These are phyloP conservation scores for Fulvia fulva DNA, from an alignment of 2,329 filamentous ascomycete genomes.

Conservation along the genomic window DNA sequence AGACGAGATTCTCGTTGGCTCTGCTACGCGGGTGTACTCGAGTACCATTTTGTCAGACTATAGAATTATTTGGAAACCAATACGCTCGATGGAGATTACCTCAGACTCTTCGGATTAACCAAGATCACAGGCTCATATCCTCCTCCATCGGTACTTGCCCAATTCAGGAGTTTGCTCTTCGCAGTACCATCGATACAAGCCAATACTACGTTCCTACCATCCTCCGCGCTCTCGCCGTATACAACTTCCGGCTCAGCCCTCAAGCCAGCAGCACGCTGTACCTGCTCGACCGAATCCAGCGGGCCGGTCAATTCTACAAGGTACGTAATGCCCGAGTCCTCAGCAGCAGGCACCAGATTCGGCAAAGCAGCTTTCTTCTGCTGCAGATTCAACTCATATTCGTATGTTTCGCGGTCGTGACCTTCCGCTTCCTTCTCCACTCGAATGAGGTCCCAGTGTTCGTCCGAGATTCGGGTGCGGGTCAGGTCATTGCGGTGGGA, in stretches of 20 bases:
- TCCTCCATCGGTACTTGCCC: conserved; percentile 20
- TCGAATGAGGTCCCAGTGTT: conserved; percentile 35
- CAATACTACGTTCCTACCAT: conserved; percentile 25
- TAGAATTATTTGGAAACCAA: too few relatives aligned
- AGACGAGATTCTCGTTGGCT: background rate
- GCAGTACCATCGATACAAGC: conserved; percentile 29
- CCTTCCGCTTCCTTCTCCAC: conserved; percentile 32
- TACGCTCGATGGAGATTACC: conserved; percentile 1
- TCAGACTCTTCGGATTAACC: conserved; percentile 24
- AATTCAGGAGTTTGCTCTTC: conserved; percentile 22
- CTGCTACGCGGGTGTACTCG: background rate
- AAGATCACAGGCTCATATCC: conserved; percentile 26
- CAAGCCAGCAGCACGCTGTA: conserved; percentile 27
- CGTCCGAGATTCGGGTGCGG: conserved; percentile 33
- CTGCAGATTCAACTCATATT: conserved; percentile 34
- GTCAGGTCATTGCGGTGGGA: conserved; percentile 34
- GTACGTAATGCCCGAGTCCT: conserved; percentile 21
- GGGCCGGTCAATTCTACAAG: conserved; percentile 32
- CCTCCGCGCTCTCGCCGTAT: conserved; percentile 25
- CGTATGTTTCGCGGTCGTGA: conserved; percentile 40
- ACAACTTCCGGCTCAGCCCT: conserved; percentile 24
- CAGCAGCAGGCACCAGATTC: conserved; percentile 17
- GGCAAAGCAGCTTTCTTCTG: conserved; percentile 26
- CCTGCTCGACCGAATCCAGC: conserved; percentile 25
- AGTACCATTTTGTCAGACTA: background rate